Conservation (phyloP, 345 rosid genomes). For the Bruguiera sexangula region DNA sequence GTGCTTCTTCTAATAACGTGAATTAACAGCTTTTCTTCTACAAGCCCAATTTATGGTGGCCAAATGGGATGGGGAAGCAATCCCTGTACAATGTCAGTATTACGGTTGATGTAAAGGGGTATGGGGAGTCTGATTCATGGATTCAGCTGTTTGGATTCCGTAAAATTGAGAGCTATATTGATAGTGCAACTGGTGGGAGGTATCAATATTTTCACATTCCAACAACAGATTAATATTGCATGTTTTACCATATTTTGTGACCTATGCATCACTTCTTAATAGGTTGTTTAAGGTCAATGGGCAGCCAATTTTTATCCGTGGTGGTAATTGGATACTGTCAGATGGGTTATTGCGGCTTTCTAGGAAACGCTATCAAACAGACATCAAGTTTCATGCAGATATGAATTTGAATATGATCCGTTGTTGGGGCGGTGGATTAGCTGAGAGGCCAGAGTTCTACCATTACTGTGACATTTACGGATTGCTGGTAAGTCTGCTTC, state of each 20-base stretch:
- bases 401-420: constrained; percentile 98
- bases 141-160: constrained; percentile 84
- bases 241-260: constrained; percentile 14
- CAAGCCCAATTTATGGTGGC: constrained; percentile 99
- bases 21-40: constrained; percentile 77
- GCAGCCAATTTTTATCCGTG: constrained; percentile 84
- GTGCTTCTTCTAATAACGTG: constrained; percentile 4
- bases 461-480: constrained; percentile 92
- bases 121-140: constrained; percentile 88
- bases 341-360: constrained; percentile 89
- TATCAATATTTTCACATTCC: constrained; percentile 16
- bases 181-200: constrained; percentile 87
- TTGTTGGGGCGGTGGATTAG: constrained; percentile 97
- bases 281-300: constrained; percentile 96
- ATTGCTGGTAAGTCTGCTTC: constrained; percentile 55
- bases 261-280: constrained; percentile 12
- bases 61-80: constrained; percentile 99
- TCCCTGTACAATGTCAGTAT: constrained; percentile 62
- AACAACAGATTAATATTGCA: background rate
- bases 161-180: constrained; percentile 75
- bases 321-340: constrained; percentile 94
- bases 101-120: constrained; percentile 63
- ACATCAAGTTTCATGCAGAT: constrained; percentile 94
- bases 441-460: constrained; percentile 98
- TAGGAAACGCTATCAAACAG: constrained; percentile 69